A percentile compares a stretch with the other conserved stretches of the same genome.
Evolutionary conservation across 192 early-diverging fungal species (phyloP).

Genomic region (Coemansia sp.): DNA sequence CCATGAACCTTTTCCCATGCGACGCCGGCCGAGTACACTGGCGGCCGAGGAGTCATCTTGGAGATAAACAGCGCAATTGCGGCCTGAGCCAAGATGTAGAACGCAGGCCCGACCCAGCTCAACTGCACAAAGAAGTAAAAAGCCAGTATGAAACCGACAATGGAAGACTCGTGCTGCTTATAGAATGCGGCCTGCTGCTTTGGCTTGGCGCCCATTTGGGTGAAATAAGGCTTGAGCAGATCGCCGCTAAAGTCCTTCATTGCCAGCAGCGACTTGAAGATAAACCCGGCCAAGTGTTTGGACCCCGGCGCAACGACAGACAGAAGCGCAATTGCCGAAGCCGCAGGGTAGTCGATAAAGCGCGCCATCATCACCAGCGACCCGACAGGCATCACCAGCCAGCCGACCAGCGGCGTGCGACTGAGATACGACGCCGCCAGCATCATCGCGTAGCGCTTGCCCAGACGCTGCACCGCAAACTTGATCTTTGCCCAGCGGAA

Average conservation of each 20-base stretch:
- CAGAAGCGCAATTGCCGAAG: constrained; percentile 23
- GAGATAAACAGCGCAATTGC: constrained; percentile 48
- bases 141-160: constrained; percentile 46
- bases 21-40: constrained; percentile 31
- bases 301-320: constrained; percentile 37
- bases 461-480: constrained; percentile 32
- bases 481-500: constrained; percentile 45
- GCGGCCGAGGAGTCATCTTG: constrained; percentile 27
- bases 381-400: constrained; percentile 45
- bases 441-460: constrained; percentile 46
- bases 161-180: constrained; percentile 32
- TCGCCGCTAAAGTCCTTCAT: constrained; percentile 51
- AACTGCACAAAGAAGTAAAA: constrained; percentile 53
- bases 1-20: constrained; percentile 20
- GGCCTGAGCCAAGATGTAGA: constrained; percentile 48
- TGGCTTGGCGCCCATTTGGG: constrained; percentile 43
- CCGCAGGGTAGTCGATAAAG: constrained; percentile 45
- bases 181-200: constrained; percentile 45
- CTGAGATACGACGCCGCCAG: constrained; percentile 31
- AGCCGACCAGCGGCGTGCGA: constrained; percentile 36
- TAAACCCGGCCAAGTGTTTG: constrained; percentile 28
- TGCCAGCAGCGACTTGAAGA: constrained; percentile 53
- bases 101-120: constrained; percentile 53
- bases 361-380: constrained; percentile 41
- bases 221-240: constrained; percentile 47